Evolutionary conservation across 257 asterid genomes (phyloP), one percentile per base, ranked within the genome.

Genomic region (Solanum pennellii): DNA sequence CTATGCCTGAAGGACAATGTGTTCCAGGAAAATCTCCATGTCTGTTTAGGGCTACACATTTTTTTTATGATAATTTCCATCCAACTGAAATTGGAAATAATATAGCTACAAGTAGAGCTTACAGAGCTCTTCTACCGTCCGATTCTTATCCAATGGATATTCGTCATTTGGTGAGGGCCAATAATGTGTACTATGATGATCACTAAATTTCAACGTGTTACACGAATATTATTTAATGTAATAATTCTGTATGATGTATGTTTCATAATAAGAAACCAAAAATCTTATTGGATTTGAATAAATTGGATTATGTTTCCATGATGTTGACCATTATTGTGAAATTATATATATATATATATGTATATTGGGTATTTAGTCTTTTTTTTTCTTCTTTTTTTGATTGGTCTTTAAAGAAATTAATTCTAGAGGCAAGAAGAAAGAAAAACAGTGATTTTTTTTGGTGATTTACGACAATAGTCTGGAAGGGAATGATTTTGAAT

Each of bases 81-180:
- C 87, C 92, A 0, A 91, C 94, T 5, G 88, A 85, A 71, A 23
- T 76, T 8, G 52, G 56, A 21, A 80, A 75, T 49, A 9, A 1
- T 0, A 56, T 2, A 10, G 44, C 88, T 7, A 88, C 93, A 16
- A 23, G 79, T 12, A 91, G 95, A 86, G 80, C 93, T 20, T 90
- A 88, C 86, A 72, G 1, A 1, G 88, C 92, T 14, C 35, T 75
- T 1, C 7, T 74, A 15, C 90, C 92, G 3, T 6, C 79, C 0
- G 94, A 93, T 71, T 90, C 92, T 2, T 80, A 59, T 85, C 95
- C 95, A 0, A 37, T 79, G 25, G 93, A 89, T 62, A 92, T 93
- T 75, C 82, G 52, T 20, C 87, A 65, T 83, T 92, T 35, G 87
- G 77, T 84, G 2, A 44, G 13, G 25, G 16, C 39, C 25, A 77